Base-by-base conservation (phyloP, 2,329 filamentous ascomycete genomes). In the Alternaria alternata region DNA sequence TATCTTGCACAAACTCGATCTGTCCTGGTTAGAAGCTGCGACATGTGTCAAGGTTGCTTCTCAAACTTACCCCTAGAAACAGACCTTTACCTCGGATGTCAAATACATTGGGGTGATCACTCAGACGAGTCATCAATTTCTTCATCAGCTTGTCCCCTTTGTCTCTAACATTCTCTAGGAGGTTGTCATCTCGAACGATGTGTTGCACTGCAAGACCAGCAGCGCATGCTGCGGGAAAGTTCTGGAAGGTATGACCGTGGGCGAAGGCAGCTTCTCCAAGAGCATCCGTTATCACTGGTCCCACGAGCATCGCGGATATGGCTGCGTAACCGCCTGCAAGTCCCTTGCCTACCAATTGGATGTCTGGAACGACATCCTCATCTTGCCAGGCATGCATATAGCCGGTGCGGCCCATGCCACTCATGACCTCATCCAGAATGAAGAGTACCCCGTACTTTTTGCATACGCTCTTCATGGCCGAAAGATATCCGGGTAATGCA, bases 351-450 rank as follows among this genome's bases (percentile, higher is more conserved):
- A 91, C 78, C 0, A 88, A 87, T 72, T 89, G 84, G 5, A 92
- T 82, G 68, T 92, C 89, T 0, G 89, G 89, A 1, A 82, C 81
- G 5, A 86, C 79, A 0, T 78, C 82, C 28, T 88, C 84, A 48
- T 87, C 81, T 65, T 89, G 82, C 84, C 87, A 91, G 1, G 87
- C 86, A 76, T 91, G 85, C 65, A 89, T 75, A 5, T 80, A 83
- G 0, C 87, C 88, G 0, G 83, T 84, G 1, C 88, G 80, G 1
- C 88, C 88, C 75, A 85, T 85, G 2, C 89, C 89, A 48, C 86
- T 89, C 89, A 93, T 92, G 44, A 93, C 84, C 72, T 94, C 92
- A 69, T 95, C 92, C 0, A 94, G 79, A 46, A 94, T 89, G n/a
- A 95, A 81, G 0, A 95, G 84, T 0, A 89, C 87, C 0, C 89